A percentile compares a stretch with the other conserved stretches of the same genome.
Conservation (phyloP, 2,329 filamentous ascomycete species). For the Colletotrichum tabaci region DNA sequence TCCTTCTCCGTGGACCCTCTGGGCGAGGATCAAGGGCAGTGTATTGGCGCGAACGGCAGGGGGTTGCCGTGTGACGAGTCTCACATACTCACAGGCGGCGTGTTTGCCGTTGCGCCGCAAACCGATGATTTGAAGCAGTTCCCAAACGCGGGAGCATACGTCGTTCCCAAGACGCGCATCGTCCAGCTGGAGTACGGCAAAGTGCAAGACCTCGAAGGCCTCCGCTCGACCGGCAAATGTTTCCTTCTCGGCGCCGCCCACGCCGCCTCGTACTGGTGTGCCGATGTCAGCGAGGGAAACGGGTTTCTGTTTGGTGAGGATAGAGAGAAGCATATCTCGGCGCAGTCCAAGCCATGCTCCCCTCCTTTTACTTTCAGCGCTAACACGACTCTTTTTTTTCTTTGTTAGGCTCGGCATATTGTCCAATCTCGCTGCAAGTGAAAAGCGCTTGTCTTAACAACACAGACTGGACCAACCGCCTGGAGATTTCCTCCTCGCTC, state of each 20-base stretch:
- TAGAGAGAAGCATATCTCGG: not conserved
- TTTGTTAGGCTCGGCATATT: constrained; percentile 30
- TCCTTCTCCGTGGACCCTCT: constrained; percentile 33
- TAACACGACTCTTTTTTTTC: not conserved
- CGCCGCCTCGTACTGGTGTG: constrained; percentile 38
- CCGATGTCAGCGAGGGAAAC: constrained; percentile 6
- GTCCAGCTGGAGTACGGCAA: constrained; percentile 31
- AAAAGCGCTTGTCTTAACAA: constrained; percentile 26
- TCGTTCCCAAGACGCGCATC: constrained; percentile 21
- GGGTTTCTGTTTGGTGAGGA: constrained; percentile 33
- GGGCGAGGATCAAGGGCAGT: constrained; percentile 2
- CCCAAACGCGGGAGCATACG: constrained; percentile 19
- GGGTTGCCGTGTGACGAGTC: constrained; percentile 35
- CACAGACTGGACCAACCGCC: constrained; percentile 21
- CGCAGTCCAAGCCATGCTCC: too few relatives aligned
- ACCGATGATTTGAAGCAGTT: constrained; percentile 21
- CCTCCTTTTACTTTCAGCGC: not conserved
- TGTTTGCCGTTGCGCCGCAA: constrained; percentile 31
- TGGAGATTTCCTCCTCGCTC: constrained; percentile 24
- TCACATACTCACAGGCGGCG: constrained; percentile 25
- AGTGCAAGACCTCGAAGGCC: constrained; percentile 18
- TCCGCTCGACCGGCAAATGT: constrained; percentile 15
- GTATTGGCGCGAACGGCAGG: not conserved
- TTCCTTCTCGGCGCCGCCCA: constrained; percentile 26
- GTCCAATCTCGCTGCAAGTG: constrained; percentile 28